Evolutionary conservation across 2,329 filamentous ascomycete species (phyloP).

Genomic region (Trichoderma aggressivum): DNA sequence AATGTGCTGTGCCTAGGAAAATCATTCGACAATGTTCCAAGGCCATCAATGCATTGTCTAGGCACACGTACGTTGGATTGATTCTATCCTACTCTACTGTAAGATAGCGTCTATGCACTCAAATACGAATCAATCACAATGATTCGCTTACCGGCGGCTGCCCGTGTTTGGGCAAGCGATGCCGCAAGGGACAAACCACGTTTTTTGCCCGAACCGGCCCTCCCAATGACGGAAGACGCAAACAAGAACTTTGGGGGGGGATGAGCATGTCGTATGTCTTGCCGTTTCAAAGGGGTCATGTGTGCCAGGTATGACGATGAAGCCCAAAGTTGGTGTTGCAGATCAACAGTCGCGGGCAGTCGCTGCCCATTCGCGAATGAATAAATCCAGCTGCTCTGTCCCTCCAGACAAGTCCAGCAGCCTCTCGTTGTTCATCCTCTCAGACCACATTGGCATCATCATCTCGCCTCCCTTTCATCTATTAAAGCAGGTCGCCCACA

Average conservation of each 20-base stretch:
- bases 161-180: slow-evolving; percentile 4
- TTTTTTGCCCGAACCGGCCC: background rate
- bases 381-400: slow-evolving; percentile 17
- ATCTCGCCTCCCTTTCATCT: background rate
- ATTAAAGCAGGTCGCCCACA: background rate
- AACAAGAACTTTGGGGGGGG: background rate
- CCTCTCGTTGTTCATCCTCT: background rate
- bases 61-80: background rate
- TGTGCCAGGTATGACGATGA: slow-evolving; percentile 15
- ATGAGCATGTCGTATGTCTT: slow-evolving; percentile 1
- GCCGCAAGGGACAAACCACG: background rate
- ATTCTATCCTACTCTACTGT: background rate
- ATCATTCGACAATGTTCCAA: background rate
- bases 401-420: background rate
- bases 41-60: background rate
- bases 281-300: background rate
- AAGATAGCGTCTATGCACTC: background rate
- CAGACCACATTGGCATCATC: background rate
- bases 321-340: slow-evolving; percentile 7
- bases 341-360: background rate
- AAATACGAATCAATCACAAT: background rate
- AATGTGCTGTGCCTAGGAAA: background rate
- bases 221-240: background rate
- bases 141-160: slow-evolving; percentile 2
- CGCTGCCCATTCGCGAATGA: background rate